Conservation (phyloP, 129 eudicot species). For the Chrysanthemum lavandulifolium region DNA sequence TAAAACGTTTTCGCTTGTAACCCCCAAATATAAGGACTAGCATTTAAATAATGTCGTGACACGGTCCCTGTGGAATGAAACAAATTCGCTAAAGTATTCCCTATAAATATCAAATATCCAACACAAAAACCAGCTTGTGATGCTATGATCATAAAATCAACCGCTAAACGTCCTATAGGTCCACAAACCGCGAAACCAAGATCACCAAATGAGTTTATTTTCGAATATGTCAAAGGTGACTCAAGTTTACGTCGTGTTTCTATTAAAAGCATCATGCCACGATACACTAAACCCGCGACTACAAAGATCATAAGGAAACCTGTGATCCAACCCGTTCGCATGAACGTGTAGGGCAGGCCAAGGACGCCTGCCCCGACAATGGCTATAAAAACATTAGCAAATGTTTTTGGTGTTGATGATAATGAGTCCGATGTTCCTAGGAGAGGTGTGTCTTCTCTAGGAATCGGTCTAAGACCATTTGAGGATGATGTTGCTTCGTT, state of each 20-base stretch:
- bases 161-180: constrained; percentile 44
- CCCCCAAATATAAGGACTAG: constrained; percentile 33
- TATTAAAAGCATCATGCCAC: constrained; percentile 63
- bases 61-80: constrained; percentile 14
- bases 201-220: constrained; percentile 56
- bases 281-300: constrained; percentile 55
- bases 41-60: constrained; percentile 11
- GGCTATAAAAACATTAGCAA: constrained; percentile 77
- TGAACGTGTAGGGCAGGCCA: constrained; percentile 83
- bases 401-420: constrained; percentile 72
- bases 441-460: constrained; percentile 53
- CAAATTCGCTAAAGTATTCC: constrained; percentile 48
- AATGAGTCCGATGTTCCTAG: constrained; percentile 31
- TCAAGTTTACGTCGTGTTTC: constrained; percentile 49
- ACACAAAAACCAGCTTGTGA: constrained; percentile 67
- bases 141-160: constrained; percentile 50
- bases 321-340: constrained; percentile 73
- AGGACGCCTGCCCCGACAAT: constrained; percentile 88
- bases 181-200: constrained; percentile 64
- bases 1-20: constrained; percentile 39
- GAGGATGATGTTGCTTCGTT: constrained; percentile 27
- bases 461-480: constrained; percentile 11
- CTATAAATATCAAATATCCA: constrained; percentile 56
- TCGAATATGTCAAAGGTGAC: constrained; percentile 34
- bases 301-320: constrained; percentile 41